Percentiles rank a stretch among this genome's conserved stretches.
Evolutionary conservation across 2,329 filamentous ascomycete species (phyloP).

Genomic region (Aspergillus sp.): DNA sequence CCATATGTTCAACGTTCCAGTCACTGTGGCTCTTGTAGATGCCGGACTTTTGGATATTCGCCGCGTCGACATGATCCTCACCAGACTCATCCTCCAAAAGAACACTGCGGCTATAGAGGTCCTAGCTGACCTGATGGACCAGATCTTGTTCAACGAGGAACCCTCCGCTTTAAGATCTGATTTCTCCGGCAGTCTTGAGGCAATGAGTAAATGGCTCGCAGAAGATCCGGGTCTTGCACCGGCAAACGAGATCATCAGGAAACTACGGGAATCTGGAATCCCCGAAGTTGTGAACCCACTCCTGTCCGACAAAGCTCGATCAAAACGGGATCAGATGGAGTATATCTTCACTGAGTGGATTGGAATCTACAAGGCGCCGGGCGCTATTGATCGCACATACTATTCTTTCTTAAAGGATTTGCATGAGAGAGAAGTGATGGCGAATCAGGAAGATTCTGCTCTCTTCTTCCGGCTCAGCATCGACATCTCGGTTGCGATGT

Average conservation of each 20-base stretch:
- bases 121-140: constrained; percentile 75
- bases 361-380: constrained; percentile 73
- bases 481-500: constrained; percentile 74
- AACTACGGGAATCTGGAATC: constrained; percentile 56
- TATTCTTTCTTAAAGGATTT: constrained; percentile 81
- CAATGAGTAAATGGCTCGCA: constrained; percentile 75
- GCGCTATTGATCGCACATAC: constrained; percentile 69
- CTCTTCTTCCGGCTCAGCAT: constrained; percentile 78
- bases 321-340: constrained; percentile 79
- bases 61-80: constrained; percentile 68
- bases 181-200: constrained; percentile 79
- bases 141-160: constrained; percentile 73
- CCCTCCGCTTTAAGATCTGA: constrained; percentile 80
- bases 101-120: constrained; percentile 74
- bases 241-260: constrained; percentile 70
- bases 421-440: constrained; percentile 70
- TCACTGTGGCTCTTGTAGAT: constrained; percentile 61
- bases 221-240: constrained; percentile 67
- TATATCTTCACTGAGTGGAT: constrained; percentile 98
- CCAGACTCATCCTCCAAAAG: constrained; percentile 69
- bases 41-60: constrained; percentile 61
- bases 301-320: constrained; percentile 56
- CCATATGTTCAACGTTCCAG: constrained; percentile 61
- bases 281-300: constrained; percentile 56
- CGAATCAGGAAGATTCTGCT: constrained; percentile 72